Base-by-base conservation (phyloP, 169 alveolate species). In the Theileria equi region DNA sequence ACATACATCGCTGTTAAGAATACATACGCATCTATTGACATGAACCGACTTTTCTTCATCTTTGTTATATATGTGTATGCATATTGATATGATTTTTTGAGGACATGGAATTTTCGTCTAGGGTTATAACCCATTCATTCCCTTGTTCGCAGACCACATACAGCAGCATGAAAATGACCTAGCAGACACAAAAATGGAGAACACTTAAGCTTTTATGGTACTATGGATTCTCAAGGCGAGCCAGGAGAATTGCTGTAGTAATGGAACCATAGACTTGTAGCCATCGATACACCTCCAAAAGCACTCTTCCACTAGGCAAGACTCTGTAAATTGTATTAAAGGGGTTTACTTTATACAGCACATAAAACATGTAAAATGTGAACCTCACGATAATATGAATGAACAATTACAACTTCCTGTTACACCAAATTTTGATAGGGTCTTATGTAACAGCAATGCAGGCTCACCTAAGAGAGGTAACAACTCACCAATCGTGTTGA, bases 241-340 rank as follows among this genome's bases (percentile, higher is more conserved):
- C 86, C 86, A 77, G 60, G 72, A 65, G 64, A 77, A 77, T 59
- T 65, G 80, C 61, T 67, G 80, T 65, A 77, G 80, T 77, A 77
- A 77, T 77, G 86, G 86, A 44, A 77, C 64, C 86, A 77, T 77
- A 48, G 81, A 77, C 64, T 65, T 47, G 86, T 77, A 77, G 82
- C 60, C 36, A 68, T 77, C 86, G 59, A 77, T 59, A 28, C 82
- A 77, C 67, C 61, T 77, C 80, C 81, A 59, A 60, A 67, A 48
- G 74, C 48, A 67, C 29, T 77, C 86, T 34, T 77, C 86, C 21
- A 77, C 26, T 26, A 60, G 53, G 25, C 71, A 31, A 40, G 69
- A 17, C 28, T 77, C 86, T 77, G n/a, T n/a, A 45, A 49, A 59
- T 21, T 49, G 45, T 38, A 31, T 38, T 57, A 34, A 38, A 26